Base-by-base conservation (phyloP, 2,329 filamentous ascomycete genomes). In the Fusarium sp. region DNA sequence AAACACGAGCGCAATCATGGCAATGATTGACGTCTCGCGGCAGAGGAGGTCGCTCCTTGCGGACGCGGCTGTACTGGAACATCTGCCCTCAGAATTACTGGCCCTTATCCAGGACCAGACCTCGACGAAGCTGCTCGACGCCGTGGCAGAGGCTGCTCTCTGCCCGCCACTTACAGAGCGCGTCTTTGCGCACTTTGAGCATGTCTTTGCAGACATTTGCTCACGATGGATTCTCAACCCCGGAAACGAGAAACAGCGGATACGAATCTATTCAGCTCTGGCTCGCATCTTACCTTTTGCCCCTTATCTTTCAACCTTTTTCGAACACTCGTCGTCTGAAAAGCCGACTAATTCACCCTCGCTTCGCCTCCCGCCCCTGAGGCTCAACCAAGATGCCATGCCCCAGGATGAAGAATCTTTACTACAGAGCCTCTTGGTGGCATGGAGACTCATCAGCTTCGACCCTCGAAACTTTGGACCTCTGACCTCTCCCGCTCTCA, bases 221-320 rank as follows among this genome's bases (percentile, higher is more conserved):
- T 93, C 95, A 71, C 88, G 93, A 85, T 97, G 95, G 95, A 86
- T 93, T 52, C 86, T 87, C 78, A 82, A 85, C 80, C 77, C 85
- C 32, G 82, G 82, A 32, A 82, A 81, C 48, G 79, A 82, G 73
- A 64, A 81, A 78, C 76, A 82, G 83, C 76, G 83, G 82, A 77
- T 82, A 78, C 65, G 83, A 37, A 76, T 92, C 62, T 88, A 96
- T 73, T 88, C 92, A 66, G 92, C 94, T 35, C 93, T 98, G 84
- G 93, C 94, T 70, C 90, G 93, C 79, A 88, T 98, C 72, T 82
- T 98, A 77, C 94, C 95, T 20, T 92, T 97, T 86, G 93, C 94
- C 75, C 93, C 95, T 60, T 91, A 96, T 80, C 87, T 98, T 50
- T 91, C 92, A 63, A 89, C 91, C 69, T 94, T 95, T 81, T 88